Evolutionary conservation across 1,139 yeast species (phyloP), one percentile per base, ranked within the genome.

Genomic region (Starmera stellimalicola): DNA sequence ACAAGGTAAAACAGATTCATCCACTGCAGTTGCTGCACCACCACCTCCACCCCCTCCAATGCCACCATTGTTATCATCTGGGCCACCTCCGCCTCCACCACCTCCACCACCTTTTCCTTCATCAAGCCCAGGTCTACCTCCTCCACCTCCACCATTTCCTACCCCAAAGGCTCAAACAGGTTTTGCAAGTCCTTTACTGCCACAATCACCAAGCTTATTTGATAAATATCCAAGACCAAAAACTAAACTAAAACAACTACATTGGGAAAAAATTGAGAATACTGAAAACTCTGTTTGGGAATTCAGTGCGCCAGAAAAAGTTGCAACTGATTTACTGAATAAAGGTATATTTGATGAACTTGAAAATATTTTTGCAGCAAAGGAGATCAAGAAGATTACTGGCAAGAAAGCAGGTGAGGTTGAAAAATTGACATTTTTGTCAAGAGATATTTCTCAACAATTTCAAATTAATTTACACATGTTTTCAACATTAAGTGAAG

Each of bases 181-280:
- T 6, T 56, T 60, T 5, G 40, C 60, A 4, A 52, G 65, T 15
- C 63, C 67, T 16, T 28, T 56, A 17, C 43, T 58, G 11, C 58
- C 60, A 3, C 58, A 56, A 33, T 57, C 62, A 0, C 60, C 65
- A 4, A 54, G 63, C 14, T 65, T 75, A 33, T 73, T 73, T 46
- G 83, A 74, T 33, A 63, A 63, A 34, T 70, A 71, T 45, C 88
- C 88, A 31, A 68, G 88, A 47, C 88, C 94, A 17, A 78, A 78
- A 62, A 75, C 70, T 59, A 80, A 77, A 64, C 63, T 81, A 57
- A 81, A 81, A 52, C 94, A 81, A 54, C 62, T 81, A 43, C 94
- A 82, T 50, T 82, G 93, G 93, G 93, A 82, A 45, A 81, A 80
- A 48, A 63, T 81, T 37, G 91, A 81, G 25, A 55, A 59, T 27